These are phyloP conservation scores for Malassezia nana DNA, from an alignment of 1,284 basidiomycete genomes.

Conservation along the genomic window DNA sequence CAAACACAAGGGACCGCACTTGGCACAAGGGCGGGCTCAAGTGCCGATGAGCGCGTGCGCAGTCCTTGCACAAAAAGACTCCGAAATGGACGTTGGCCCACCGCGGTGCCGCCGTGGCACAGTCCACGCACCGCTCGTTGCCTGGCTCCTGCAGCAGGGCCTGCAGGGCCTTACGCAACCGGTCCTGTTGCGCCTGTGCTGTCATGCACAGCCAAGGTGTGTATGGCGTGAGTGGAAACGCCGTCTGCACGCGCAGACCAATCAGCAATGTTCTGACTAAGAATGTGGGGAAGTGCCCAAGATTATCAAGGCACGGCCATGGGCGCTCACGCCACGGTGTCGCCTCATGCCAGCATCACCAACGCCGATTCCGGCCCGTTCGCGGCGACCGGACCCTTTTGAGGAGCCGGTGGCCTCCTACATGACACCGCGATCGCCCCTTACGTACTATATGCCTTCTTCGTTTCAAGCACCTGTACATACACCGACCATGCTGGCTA, in stretches of 20 bases:
- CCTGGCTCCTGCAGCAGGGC: constrained; percentile 63
- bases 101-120: constrained; percentile 62
- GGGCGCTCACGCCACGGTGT: too few species aligned
- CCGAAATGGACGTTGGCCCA: constrained; percentile 68
- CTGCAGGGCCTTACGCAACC: constrained; percentile 60
- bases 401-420: background rate
- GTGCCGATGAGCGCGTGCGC: constrained; percentile 76
- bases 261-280: constrained; percentile 25
- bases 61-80: constrained; percentile 56
- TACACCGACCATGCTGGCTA: background rate
- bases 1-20: constrained; percentile 72
- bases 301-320: too few species aligned
- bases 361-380: background rate
- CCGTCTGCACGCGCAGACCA: background rate
- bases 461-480: background rate
- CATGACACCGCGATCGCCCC: background rate
- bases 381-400: background rate
- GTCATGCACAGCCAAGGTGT: background rate
- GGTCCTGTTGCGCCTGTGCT: constrained; percentile 50
- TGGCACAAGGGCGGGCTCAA: constrained; percentile 58
- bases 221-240: background rate
- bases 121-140: constrained; percentile 77
- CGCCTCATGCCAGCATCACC: background rate
- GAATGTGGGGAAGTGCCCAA: constrained; percentile 19
- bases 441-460: background rate